Percentiles rank a stretch among this genome's conserved stretches.
Conservation (phyloP, 345 rosid species). For the Citrus trifoliata region DNA sequence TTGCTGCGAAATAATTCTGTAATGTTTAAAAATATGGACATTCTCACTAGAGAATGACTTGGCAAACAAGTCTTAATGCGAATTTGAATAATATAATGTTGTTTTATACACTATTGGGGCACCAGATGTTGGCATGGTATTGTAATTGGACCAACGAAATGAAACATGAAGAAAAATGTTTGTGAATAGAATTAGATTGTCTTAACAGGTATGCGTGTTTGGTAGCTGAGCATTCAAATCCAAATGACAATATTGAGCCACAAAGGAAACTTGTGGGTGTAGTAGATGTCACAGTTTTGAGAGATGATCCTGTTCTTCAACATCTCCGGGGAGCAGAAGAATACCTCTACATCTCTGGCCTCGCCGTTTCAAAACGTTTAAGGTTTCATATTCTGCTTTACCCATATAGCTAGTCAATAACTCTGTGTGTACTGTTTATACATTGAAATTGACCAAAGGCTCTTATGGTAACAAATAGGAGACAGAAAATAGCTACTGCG, state of each 20-base stretch:
- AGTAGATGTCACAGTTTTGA: slow-evolving; percentile 68
- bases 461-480: slow-evolving; percentile 32
- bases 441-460: background rate
- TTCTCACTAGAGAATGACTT: too few species aligned
- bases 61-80: too few species aligned
- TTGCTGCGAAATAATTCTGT: too few species aligned
- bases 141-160: background rate
- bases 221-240: slow-evolving; percentile 55
- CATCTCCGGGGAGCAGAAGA: slow-evolving; percentile 59
- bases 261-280: slow-evolving; percentile 54
- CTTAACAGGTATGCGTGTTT: slow-evolving; percentile 71
- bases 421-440: background rate
- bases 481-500: slow-evolving; percentile 65
- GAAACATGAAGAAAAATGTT: background rate
- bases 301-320: slow-evolving; percentile 48
- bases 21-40: too few species aligned
- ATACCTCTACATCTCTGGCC: slow-evolving; percentile 82
- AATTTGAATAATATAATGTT: too few species aligned
- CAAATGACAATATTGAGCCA: slow-evolving; percentile 15
- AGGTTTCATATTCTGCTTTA: slow-evolving; percentile 30
- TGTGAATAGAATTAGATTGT: background rate
- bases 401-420: background rate
- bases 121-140: background rate
- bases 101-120: background rate
- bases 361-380: slow-evolving; percentile 61